Conservation (phyloP, 805 yeast species). For the Pichia insulana region DNA sequence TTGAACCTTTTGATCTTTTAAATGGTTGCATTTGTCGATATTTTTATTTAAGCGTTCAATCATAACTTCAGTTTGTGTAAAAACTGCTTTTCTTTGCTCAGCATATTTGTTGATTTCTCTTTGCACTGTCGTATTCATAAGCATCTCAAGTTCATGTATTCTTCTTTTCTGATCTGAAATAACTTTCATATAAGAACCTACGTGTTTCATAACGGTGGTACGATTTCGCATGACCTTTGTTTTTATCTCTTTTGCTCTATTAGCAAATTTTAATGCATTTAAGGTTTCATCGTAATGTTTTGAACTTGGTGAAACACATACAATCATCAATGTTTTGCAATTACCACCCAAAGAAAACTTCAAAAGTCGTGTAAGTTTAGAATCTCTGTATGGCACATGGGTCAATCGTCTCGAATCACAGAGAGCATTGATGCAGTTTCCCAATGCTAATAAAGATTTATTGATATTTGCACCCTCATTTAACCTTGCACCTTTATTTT, state of each 20-base stretch:
- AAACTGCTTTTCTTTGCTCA: slow-evolving; percentile 28
- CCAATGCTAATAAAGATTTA: slow-evolving; percentile 77
- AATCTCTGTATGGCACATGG: slow-evolving; percentile 88
- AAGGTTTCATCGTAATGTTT: slow-evolving; percentile 88
- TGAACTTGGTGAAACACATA: slow-evolving; percentile 82
- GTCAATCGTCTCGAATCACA: slow-evolving; percentile 59
- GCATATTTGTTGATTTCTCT: slow-evolving; percentile 30
- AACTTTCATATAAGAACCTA: slow-evolving; percentile 76
- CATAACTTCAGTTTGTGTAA: slow-evolving; percentile 31
- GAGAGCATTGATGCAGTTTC: slow-evolving; percentile 88
- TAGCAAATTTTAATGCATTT: slow-evolving; percentile 85
- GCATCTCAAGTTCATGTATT: slow-evolving; percentile 54
- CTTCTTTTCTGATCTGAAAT: slow-evolving; percentile 73
- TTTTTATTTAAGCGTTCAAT: slow-evolving; percentile 34
- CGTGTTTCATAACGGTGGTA: slow-evolving; percentile 71
- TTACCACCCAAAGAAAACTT: slow-evolving; percentile 90
- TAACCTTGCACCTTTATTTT: slow-evolving; percentile 71
- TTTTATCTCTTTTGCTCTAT: slow-evolving; percentile 83
- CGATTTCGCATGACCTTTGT: slow-evolving; percentile 70
- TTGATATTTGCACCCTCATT: slow-evolving; percentile 93
- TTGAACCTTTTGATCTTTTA: slow-evolving; percentile 25
- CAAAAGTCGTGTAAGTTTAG: slow-evolving; percentile 77
- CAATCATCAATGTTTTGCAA: slow-evolving; percentile 94
- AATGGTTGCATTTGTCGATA: slow-evolving; percentile 33
- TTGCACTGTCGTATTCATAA: slow-evolving; percentile 40